Percentiles rank a stretch among this genome's conserved stretches.
Conservation (phyloP, 352 stramenopile genomes). For the Phytophthora palmivora region DNA sequence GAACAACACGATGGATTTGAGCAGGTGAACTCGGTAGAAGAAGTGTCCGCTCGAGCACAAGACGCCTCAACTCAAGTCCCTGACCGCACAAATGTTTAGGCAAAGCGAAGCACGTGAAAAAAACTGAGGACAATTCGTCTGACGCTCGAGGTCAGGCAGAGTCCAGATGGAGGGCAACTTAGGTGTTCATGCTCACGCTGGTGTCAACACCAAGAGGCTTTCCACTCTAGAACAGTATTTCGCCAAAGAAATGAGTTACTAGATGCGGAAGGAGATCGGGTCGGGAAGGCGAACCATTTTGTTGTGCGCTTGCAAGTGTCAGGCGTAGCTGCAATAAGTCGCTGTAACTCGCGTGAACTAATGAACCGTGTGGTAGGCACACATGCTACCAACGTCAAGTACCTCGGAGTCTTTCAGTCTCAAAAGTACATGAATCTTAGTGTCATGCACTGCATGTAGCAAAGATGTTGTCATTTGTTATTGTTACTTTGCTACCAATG, state of each 20-base stretch:
- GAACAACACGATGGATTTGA: conserved; percentile 29
- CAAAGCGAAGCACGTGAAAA: conserved; percentile 1
- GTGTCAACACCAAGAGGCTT: conserved; percentile 18
- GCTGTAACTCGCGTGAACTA: conserved; percentile 6
- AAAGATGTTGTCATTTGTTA: too few relatives aligned
- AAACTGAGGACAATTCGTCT: too few relatives aligned
- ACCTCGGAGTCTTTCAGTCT: too few relatives aligned
- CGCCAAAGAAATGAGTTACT: conserved; percentile 18
- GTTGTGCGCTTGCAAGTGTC: conserved; percentile 10
- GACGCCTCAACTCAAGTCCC: conserved; percentile 9
- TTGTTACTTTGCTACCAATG: too few relatives aligned
- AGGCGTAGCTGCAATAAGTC: conserved; percentile 8
- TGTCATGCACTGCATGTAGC: too few relatives aligned
- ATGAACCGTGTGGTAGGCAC: background rate
- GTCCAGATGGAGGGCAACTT: conserved; percentile 9
- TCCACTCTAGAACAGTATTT: conserved; percentile 23
- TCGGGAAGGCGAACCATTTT: conserved; percentile 7
- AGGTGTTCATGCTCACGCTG: conserved; percentile 3
- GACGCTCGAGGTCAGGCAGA: conserved; percentile 7
- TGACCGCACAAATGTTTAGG: conserved; percentile 9
- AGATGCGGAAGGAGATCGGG: conserved; percentile 12
- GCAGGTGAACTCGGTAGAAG: conserved; percentile 24
- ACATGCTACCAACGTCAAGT: conserved; percentile 5
- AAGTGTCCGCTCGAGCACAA: conserved; percentile 20
- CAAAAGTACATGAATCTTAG: too few relatives aligned